Percentiles rank a stretch among this genome's conserved stretches.
Evolutionary conservation across 148 eudicot genomes (phyloP).

Genomic region (Vaccinium myrtillus): DNA sequence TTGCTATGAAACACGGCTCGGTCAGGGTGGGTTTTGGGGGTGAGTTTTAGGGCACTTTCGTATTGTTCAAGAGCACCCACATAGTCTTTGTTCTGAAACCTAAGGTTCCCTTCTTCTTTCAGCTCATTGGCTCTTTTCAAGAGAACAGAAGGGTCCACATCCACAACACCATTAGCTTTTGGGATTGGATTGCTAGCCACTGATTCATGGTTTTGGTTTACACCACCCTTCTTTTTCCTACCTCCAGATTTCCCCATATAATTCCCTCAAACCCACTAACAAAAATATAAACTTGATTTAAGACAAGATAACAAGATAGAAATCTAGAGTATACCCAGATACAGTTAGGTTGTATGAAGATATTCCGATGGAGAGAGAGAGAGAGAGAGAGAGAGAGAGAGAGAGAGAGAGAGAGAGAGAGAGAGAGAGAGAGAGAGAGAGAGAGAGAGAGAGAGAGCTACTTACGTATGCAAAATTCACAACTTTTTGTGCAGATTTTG

Average conservation of each 20-base stretch:
- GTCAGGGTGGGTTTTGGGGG: constrained; percentile 73
- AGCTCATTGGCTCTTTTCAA: constrained; percentile 87
- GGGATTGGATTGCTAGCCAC: constrained; percentile 28
- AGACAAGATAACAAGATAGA: background rate
- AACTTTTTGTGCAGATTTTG: constrained; percentile 14
- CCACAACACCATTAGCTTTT: constrained; percentile 44
- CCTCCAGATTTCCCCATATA: constrained; percentile 95
- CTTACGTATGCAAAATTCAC: constrained; percentile 9
- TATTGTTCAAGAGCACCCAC: constrained; percentile 75
- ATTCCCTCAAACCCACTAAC: constrained; percentile 12
- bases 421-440: background rate
- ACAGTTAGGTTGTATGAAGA: background rate
- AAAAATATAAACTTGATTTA: constrained; percentile 2
- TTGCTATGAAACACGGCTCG: constrained; percentile 92
- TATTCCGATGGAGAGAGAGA: constrained; percentile 4
- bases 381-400: background rate
- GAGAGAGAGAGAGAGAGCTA: constrained; percentile 6
- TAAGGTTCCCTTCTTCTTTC: constrained; percentile 81
- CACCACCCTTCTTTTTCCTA: constrained; percentile 70
- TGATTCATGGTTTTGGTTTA: constrained; percentile 37
- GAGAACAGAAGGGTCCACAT: constrained; percentile 64
- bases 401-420: background rate
- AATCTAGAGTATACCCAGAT: background rate
- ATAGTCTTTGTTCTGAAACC: constrained; percentile 72
- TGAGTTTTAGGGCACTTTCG: constrained; percentile 83